Evolutionary conservation across 345 rosid species (phyloP), one percentile per base, ranked within the genome.

Genomic region (Mallotus nudiflorus): DNA sequence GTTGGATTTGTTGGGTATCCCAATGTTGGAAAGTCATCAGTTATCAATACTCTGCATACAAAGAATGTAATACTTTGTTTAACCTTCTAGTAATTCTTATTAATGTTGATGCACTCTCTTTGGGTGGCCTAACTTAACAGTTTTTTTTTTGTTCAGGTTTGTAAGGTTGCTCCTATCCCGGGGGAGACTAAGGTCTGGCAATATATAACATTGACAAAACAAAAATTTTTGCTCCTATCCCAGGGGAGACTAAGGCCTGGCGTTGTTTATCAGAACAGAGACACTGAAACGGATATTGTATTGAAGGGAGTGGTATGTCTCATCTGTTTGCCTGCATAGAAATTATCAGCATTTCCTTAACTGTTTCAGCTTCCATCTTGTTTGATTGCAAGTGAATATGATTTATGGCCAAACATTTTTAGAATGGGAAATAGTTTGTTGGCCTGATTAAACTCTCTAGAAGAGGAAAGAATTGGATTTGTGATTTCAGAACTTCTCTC

Each of bases 101-200:
- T 29, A 51, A 3, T 45, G 27, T 39, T 75, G 35, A 37, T 16
- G 27, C 13, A 40, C 14, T 33, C 19, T 13, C 3, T 9, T 20
- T 63, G 7, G 12, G 27, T 46, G 2, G 51, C 42, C 51, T 31
- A 54, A 10, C 27, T 51, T 35, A 54, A 59, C 57, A n/a, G 66
- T 5, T 48, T 29, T 51, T 67, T 75, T 12, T 20, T 2, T 62
- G 11, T 22, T 53, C 51, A 94, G 98, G 97, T 95, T 68, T 92
- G 99, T 87, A 95, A 89, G 82, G 99, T 90, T 71, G 99, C 99
- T 78, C 97, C 99, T 27, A 92, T 95, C 73, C 99, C 99, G 0
- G 99, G 97, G 66, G 99, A 95, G 84, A 95, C 99, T 9, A 92
- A 92, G 80, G 97, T 92, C 53, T 95, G 99, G 97, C 99, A 95